Evolutionary conservation across 306 rosid species (phyloP).

Genomic region (Rosa persica): DNA sequence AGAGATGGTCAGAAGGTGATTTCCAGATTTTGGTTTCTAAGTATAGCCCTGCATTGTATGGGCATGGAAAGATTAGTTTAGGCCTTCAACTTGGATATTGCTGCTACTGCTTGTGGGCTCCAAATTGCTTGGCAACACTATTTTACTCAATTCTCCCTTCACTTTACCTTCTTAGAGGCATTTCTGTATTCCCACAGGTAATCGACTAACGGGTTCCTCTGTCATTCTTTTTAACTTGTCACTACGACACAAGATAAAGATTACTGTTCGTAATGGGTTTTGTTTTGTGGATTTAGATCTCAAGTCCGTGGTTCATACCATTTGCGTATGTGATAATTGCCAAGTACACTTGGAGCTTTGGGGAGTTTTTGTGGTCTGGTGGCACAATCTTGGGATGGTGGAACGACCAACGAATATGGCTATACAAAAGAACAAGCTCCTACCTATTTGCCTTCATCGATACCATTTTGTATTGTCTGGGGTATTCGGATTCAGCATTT

Average conservation of each 20-base stretch:
- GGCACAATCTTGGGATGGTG: slow-evolving; percentile 85
- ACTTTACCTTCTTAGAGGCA: slow-evolving; percentile 56
- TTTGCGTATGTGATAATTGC: slow-evolving; percentile 59
- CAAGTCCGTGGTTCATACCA: slow-evolving; percentile 79
- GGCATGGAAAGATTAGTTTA: slow-evolving; percentile 47
- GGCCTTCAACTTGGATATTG: slow-evolving; percentile 67
- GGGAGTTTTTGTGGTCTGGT: slow-evolving; percentile 57
- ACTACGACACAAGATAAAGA: not conserved
- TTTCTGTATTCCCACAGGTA: slow-evolving; percentile 70
- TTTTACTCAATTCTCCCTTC: slow-evolving; percentile 69
- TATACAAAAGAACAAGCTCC: slow-evolving; percentile 72
- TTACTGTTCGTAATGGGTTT: not conserved
- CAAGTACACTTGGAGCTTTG: slow-evolving; percentile 38
- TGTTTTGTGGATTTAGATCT: slow-evolving; percentile 43
- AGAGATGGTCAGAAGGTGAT: slow-evolving; percentile 89
- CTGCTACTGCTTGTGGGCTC: slow-evolving; percentile 58
- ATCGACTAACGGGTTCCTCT: not conserved
- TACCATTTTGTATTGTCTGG: slow-evolving; percentile 44
- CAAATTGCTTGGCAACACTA: slow-evolving; percentile 46
- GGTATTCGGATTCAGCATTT: slow-evolving; percentile 48
- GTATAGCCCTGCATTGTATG: slow-evolving; percentile 60
- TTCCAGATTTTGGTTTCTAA: slow-evolving; percentile 56
- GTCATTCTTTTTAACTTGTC: not conserved
- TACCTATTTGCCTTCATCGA: slow-evolving; percentile 62
- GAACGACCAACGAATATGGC: slow-evolving; percentile 78